Evolutionary conservation across 352 stramenopile genomes (phyloP).

Genomic region (Phytopythium oedochilum): DNA sequence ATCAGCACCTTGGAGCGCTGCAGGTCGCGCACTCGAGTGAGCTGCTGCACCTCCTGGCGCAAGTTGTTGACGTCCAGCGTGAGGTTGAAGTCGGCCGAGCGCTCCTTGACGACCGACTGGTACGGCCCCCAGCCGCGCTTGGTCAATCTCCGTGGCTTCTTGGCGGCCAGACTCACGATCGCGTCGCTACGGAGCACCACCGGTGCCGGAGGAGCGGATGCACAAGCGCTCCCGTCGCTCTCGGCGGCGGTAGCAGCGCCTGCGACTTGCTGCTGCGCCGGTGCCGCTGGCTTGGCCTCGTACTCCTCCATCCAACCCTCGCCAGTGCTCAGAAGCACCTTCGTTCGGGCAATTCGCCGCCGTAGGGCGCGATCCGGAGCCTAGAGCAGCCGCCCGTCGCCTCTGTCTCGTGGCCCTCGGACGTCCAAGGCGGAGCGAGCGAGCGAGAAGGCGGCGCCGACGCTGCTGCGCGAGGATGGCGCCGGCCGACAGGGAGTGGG

Average conservation of each 20-base stretch:
- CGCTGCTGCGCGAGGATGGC: no score
- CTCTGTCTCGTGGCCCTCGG: no score
- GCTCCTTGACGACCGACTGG: conserved; percentile 29
- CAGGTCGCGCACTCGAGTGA: conserved; percentile 13
- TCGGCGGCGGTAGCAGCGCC: not conserved
- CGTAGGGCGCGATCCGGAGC: no score
- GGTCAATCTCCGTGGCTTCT: conserved; percentile 1
- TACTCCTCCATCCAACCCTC: conserved; percentile 2
- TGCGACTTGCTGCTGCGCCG: not conserved
- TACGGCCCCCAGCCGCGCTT: conserved; percentile 26
- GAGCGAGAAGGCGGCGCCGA: no score
- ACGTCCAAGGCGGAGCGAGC: no score
- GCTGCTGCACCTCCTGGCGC: conserved; percentile 28
- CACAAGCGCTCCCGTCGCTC: not conserved
- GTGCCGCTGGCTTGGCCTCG: not conserved
- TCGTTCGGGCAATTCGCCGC: no score
- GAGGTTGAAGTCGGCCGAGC: conserved; percentile 38
- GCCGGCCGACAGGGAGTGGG: no score
- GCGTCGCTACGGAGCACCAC: not conserved
- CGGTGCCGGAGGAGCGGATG: not conserved
- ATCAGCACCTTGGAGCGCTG: conserved; percentile 12
- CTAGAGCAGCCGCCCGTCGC: no score
- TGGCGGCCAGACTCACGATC: conserved; percentile 3
- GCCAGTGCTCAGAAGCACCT: no score
- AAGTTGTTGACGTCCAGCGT: conserved; percentile 39